phyloP scores from a whole-genome alignment of 2,329 filamentous ascomycete species.

The Diaporthe eres region DNA sequence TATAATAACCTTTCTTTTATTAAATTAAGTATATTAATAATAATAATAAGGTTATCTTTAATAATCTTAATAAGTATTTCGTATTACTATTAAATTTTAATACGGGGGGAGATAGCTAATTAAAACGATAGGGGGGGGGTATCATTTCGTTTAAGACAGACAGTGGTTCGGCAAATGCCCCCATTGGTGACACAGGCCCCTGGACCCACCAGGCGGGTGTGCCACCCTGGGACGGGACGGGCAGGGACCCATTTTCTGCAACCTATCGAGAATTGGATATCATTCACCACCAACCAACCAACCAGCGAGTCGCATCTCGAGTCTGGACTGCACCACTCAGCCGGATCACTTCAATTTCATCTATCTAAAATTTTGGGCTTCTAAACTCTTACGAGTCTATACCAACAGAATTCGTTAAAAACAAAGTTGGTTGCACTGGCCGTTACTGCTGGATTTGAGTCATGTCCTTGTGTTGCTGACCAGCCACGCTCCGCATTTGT shows the following conservation, averaged over 20 bases:
- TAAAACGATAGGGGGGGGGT: too few relatives aligned
- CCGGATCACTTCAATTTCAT: neutral
- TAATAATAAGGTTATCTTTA: too few relatives aligned
- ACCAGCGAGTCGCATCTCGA: neutral
- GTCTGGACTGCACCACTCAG: neutral
- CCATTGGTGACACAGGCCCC: conserved; percentile 16
- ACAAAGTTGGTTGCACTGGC: neutral
- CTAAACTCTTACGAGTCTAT: neutral
- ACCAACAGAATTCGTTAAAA: neutral
- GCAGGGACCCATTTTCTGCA: conserved; percentile 10
- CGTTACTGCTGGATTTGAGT: neutral
- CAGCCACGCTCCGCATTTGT: neutral
- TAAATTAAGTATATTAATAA: too few relatives aligned
- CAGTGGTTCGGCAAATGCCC: conserved; percentile 4
- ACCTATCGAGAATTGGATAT: neutral
- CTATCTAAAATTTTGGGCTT: neutral
- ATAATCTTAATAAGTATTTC: too few relatives aligned
- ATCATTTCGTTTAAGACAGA: too few relatives aligned
- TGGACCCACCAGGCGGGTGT: conserved; percentile 1
- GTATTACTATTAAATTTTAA: too few relatives aligned
- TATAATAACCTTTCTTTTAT: too few relatives aligned
- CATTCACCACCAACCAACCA: neutral
- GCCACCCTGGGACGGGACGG: neutral
- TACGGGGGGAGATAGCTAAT: too few relatives aligned
- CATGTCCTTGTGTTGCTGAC: conserved; percentile 26